A percentile compares a stretch with the other conserved stretches of the same genome.
phyloP scores from a whole-genome alignment of 2,329 filamentous ascomycete species.

The Beauveria sp. region DNA sequence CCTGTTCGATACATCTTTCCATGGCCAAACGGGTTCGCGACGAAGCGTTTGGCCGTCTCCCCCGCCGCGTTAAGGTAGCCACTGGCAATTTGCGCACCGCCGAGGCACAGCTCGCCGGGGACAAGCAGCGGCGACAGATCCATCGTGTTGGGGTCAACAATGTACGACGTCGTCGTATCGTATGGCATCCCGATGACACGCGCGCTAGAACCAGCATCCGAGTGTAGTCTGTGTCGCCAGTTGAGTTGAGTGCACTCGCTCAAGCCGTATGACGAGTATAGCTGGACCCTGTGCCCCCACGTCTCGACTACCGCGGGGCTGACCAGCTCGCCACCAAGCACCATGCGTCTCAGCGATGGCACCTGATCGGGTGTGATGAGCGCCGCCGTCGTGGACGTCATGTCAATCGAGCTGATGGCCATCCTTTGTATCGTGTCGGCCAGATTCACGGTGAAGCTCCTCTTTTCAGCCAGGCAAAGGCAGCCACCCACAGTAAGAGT shows the following conservation, averaged over 20 bases:
- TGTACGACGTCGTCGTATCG: neutral
- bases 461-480: neutral
- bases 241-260: neutral
- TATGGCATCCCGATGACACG: neutral
- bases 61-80: neutral
- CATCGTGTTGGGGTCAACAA: neutral
- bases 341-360: constrained; percentile 9
- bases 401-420: constrained; percentile 14
- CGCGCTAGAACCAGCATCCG: neutral
- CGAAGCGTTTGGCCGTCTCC: neutral
- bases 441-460: neutral
- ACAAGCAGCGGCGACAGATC: neutral
- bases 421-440: constrained; percentile 11
- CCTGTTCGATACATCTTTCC: constrained; percentile 16
- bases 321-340: neutral
- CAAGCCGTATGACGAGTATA: neutral
- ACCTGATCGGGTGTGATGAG: constrained; percentile 7
- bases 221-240: neutral
- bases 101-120: neutral
- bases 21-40: neutral
- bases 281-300: neutral
- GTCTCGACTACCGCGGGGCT: neutral
- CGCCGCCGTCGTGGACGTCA: constrained; percentile 16
- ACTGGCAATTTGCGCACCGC: neutral
- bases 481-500: neutral